These are phyloP conservation scores for Kwoniella bestiolae DNA, from an alignment of 768 basidiomycete genomes.

Conservation along the genomic window DNA sequence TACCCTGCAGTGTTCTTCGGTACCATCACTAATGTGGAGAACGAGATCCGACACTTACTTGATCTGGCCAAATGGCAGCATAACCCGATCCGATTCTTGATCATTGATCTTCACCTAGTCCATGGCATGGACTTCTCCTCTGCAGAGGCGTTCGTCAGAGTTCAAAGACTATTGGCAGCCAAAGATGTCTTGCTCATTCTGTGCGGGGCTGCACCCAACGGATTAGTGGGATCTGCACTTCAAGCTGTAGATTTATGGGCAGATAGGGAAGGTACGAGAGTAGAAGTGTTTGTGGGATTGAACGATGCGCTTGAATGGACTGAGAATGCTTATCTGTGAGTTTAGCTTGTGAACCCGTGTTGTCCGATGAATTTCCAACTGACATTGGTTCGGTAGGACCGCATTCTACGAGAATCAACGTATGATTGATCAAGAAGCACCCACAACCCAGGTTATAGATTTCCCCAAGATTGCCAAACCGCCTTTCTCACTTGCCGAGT, in stretches of 20 bases:
- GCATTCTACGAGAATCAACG: slow-evolving; percentile 55
- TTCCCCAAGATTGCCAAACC: slow-evolving; percentile 53
- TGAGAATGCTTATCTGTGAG: slow-evolving; percentile 85
- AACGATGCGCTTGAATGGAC: slow-evolving; percentile 98
- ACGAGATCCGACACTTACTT: slow-evolving; percentile 76
- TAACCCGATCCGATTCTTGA: slow-evolving; percentile 83
- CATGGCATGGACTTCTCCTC: slow-evolving; percentile 92
- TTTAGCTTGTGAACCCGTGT: slow-evolving; percentile 39
- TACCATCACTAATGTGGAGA: slow-evolving; percentile 88
- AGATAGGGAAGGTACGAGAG: slow-evolving; percentile 66
- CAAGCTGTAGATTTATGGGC: slow-evolving; percentile 75
- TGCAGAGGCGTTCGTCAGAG: slow-evolving; percentile 90
- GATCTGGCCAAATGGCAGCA: slow-evolving; percentile 71
- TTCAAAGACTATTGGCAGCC: slow-evolving; percentile 76
- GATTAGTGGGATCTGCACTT: slow-evolving; percentile 72
- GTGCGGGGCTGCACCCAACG: slow-evolving; percentile 71
- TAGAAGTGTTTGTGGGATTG: slow-evolving; percentile 78
- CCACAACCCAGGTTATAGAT: slow-evolving; percentile 36
- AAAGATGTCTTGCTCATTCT: slow-evolving; percentile 84
- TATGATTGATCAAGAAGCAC: slow-evolving; percentile 15
- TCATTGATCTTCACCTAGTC: slow-evolving; percentile 83
- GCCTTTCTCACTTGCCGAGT: slow-evolving; percentile 62
- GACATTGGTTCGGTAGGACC: slow-evolving; percentile 38
- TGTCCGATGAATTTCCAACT: slow-evolving; percentile 31
- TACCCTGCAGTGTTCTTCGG: slow-evolving; percentile 60